Conservation (phyloP, 169 alveolate genomes). For the Eimeria falciformis region DNA sequence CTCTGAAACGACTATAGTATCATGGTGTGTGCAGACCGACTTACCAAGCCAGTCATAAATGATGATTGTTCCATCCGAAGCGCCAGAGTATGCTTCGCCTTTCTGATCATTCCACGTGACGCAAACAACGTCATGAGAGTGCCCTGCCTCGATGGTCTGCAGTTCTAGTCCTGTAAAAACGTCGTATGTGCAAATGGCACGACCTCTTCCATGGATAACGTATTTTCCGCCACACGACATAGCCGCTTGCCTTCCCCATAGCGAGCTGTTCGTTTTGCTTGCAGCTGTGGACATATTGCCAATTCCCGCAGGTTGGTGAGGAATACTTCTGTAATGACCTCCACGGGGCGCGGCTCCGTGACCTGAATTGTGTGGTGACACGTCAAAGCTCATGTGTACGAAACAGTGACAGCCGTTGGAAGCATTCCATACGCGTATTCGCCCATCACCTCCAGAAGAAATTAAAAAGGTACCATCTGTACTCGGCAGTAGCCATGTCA, state of each 20-base stretch:
- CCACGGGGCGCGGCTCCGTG: background rate
- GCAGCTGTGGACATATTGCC: background rate
- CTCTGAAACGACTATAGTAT: too few species aligned
- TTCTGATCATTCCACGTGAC: conserved; percentile 58
- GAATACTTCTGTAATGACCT: background rate
- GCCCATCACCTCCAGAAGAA: conserved; percentile 81
- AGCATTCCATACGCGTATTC: conserved; percentile 83
- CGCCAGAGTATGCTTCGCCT: conserved; percentile 65
- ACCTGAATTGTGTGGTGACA: background rate
- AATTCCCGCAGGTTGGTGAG: background rate
- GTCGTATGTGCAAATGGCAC: conserved; percentile 58
- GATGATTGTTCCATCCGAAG: conserved; percentile 32
- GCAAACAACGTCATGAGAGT: conserved; percentile 43
- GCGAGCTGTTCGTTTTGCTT: background rate
- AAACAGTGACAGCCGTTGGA: conserved; percentile 80
- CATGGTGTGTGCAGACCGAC: background rate
- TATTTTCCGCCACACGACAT: conserved; percentile 40
- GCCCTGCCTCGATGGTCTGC: conserved; percentile 24
- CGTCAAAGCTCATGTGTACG: conserved; percentile 72
- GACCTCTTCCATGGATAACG: conserved; percentile 60
- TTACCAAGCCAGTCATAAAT: conserved; percentile 36
- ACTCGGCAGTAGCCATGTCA: conserved; percentile 64
- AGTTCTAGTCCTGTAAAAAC: conserved; percentile 37
- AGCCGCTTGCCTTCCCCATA: conserved; percentile 61
- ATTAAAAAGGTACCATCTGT: conserved; percentile 78